These are phyloP conservation scores for Pelagomonas calceolata DNA, from an alignment of 108 stramenopile species.

Conservation along the genomic window DNA sequence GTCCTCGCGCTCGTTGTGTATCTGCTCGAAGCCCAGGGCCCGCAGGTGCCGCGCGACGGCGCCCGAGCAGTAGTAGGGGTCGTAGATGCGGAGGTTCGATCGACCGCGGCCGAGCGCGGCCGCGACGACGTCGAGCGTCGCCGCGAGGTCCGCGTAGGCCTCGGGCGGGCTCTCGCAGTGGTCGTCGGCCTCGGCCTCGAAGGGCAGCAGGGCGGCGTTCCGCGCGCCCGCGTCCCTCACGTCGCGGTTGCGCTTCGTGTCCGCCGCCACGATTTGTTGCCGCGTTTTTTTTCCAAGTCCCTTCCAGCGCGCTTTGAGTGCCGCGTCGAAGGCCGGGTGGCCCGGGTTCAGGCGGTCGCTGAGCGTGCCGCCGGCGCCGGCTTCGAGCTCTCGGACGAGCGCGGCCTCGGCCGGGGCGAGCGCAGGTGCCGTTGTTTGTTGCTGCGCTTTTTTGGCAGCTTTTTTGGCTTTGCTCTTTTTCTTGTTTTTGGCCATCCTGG, in stretches of 20 bases:
- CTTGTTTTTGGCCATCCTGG: background rate
- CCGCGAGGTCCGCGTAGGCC: conserved; percentile 74
- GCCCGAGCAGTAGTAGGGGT: conserved; percentile 96
- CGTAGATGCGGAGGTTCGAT: conserved; percentile 58
- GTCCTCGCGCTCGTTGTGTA: conserved; percentile 63
- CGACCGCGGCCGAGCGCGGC: conserved; percentile 28
- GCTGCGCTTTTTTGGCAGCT: background rate
- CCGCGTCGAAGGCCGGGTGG: background rate
- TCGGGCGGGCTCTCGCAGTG: conserved; percentile 85
- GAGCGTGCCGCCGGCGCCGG: conserved; percentile 9
- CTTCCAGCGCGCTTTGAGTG: conserved; percentile 7
- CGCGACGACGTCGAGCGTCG: conserved; percentile 49
- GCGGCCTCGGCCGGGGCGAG: background rate
- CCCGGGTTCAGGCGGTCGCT: conserved; percentile 16
- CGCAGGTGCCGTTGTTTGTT: background rate
- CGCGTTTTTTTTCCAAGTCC: background rate
- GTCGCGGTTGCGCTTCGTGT: background rate
- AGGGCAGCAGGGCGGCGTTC: conserved; percentile 6
- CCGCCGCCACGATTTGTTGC: background rate
- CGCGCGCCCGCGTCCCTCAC: background rate
- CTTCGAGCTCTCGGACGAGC: background rate
- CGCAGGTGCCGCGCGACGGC: conserved; percentile 55
- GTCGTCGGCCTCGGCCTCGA: conserved; percentile 43
- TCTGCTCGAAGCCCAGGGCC: conserved; percentile 69
- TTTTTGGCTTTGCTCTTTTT: background rate